Base-by-base conservation (phyloP, 371 early-diverging fungal genomes). In the Mortierella polycephala region DNA sequence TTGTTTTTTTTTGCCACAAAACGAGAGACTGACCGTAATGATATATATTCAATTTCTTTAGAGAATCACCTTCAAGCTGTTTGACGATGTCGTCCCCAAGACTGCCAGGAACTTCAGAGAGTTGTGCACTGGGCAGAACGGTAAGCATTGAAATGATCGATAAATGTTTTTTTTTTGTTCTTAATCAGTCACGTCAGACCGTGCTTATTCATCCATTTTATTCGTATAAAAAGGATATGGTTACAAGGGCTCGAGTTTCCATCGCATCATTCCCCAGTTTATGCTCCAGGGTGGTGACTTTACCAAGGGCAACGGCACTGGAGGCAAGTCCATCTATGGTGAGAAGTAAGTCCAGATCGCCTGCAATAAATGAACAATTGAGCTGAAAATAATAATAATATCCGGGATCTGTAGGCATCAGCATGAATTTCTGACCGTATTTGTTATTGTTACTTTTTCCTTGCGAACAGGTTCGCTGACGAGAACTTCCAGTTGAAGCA, bases 101-200 rank as follows among this genome's bases (percentile, higher is more conserved):
- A 99, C 99, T 1, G 90, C 85, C 30, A 90, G 95, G 81, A 99
- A 99, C 91, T 99, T 99, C 86, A 86, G 91, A 40, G 87, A 85
- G 7, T 88, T 98, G 70, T 89, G 91, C 59, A 93, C 93, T 46
- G 93, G 94, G 52, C 93, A 93, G 83, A 85, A 94, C 59, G 92
- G 51, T 51, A 51, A n/a, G 51, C 13, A 51, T 51, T 21, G 9
- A 51, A 13, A 18, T 18, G 9, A 9, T n/a, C 0, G 51, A 9
- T 51, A 0, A 18, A 18, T 51, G 4, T n/a, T 9, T 9, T 21
- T 9, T 9, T 3, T 51, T 51, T 21, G 16, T 18, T 18, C 18
- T 5, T 21, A n/a, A n/a, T 0, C 20, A 18, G 10, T 51, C 9
- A 18, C 51, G 4, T 5, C 51, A 18, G 16, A 9, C 51, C 30